Conservation (phyloP, 1,284 basidiomycete species). For the Golubevia pallescens region DNA sequence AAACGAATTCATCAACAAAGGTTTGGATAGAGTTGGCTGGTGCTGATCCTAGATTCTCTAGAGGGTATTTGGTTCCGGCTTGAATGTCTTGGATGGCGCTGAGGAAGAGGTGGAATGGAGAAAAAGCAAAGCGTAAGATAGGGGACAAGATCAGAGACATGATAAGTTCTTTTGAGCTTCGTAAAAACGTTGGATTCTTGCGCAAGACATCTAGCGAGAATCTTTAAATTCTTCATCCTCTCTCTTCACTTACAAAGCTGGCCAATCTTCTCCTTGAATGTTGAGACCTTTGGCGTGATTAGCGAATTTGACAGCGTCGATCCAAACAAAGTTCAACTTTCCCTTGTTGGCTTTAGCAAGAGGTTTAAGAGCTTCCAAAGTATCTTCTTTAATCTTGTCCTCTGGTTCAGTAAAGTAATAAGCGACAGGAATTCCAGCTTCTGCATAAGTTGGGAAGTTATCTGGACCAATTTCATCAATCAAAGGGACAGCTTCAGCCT, state of each 20-base stretch:
- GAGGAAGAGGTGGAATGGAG: not conserved
- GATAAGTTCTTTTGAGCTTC: no score
- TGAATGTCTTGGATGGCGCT: slow-evolving; percentile 83
- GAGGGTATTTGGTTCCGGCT: slow-evolving; percentile 87
- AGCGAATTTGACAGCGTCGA: slow-evolving; percentile 88
- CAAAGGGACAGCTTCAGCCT: slow-evolving; percentile 83
- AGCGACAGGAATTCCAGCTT: slow-evolving; percentile 83
- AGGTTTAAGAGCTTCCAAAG: slow-evolving; percentile 76
- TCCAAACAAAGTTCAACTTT: slow-evolving; percentile 97
- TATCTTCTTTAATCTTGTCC: slow-evolving; percentile 72
- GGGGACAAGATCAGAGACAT: no score
- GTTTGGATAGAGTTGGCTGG: slow-evolving; percentile 67
- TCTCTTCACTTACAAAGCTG: slow-evolving; percentile 70
- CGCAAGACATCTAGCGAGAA: no score
- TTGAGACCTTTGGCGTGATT: slow-evolving; percentile 96
- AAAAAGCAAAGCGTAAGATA: no score
- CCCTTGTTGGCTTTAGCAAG: slow-evolving; percentile 81
- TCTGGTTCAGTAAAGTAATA: slow-evolving; percentile 92
- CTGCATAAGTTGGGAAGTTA: slow-evolving; percentile 87
- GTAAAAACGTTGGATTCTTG: no score
- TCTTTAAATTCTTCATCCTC: no score
- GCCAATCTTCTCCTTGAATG: slow-evolving; percentile 80
- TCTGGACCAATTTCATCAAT: slow-evolving; percentile 93
- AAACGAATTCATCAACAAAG: slow-evolving; percentile 75
- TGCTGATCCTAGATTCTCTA: slow-evolving; percentile 73